A percentile compares a stretch with the other conserved stretches of the same genome.
These are phyloP conservation scores for Oligophagozyma castellii DNA, from an alignment of 1,139 yeast genomes.

Conservation along the genomic window DNA sequence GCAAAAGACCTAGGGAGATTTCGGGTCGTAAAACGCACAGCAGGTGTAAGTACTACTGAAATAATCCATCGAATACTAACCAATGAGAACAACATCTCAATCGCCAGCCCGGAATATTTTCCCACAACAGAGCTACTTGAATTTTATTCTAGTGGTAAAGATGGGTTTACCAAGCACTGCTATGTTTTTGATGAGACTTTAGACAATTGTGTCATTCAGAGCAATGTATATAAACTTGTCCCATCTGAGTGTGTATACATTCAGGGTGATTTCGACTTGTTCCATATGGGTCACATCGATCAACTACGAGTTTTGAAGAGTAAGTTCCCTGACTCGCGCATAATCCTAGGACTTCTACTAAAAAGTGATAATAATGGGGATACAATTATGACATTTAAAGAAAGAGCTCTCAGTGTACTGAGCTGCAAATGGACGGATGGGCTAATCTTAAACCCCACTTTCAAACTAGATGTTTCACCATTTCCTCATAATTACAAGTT, in stretches of 20 bases:
- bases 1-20: constrained; percentile 82
- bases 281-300: constrained; percentile 87
- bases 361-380: constrained; percentile 52
- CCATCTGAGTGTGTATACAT: constrained; percentile 36
- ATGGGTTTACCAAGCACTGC: constrained; percentile 50
- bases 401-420: constrained; percentile 73
- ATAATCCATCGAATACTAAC: constrained; percentile 82
- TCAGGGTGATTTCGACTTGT: constrained; percentile 83
- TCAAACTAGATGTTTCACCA: background rate
- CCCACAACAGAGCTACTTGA: constrained; percentile 28
- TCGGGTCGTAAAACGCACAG: constrained; percentile 81
- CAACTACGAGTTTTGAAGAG: constrained; percentile 26
- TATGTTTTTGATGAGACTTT: constrained; percentile 33
- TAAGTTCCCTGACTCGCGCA: constrained; percentile 24
- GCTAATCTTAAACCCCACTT: constrained; percentile 26
- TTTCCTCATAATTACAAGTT: background rate
- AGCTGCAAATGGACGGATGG: constrained; percentile 82
- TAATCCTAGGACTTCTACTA: constrained; percentile 59
- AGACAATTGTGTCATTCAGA: constrained; percentile 14
- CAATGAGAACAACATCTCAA: constrained; percentile 15
- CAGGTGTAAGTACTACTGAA: constrained; percentile 89
- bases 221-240: constrained; percentile 19
- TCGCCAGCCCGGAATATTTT: constrained; percentile 5
- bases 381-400: constrained; percentile 66
- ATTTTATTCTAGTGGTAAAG: constrained; percentile 50